phyloP scores from a whole-genome alignment of 2,329 filamentous ascomycete genomes.

The Penicillium glabrum region DNA sequence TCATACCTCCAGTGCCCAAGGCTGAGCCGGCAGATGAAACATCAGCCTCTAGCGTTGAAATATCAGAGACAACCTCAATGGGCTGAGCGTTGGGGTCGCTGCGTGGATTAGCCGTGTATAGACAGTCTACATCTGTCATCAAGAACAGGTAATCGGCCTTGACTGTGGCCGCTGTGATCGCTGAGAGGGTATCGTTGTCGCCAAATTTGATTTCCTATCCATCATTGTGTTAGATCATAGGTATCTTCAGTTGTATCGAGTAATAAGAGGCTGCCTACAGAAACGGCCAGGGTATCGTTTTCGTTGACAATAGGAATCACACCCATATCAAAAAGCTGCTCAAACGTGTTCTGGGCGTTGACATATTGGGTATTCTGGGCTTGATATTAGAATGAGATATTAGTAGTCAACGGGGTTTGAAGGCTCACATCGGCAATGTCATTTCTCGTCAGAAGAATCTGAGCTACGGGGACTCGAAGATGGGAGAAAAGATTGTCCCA shows the following conservation, averaged over 20 bases:
- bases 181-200: slow-evolving; percentile 95
- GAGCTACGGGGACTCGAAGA: slow-evolving; percentile 84
- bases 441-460: slow-evolving; percentile 90
- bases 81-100: slow-evolving; percentile 80
- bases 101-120: slow-evolving; percentile 94
- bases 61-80: slow-evolving; percentile 91
- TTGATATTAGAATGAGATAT: slow-evolving; percentile 10
- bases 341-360: slow-evolving; percentile 94
- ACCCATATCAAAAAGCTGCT: slow-evolving; percentile 86
- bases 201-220: slow-evolving; percentile 91
- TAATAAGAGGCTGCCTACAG: slow-evolving; percentile 46
- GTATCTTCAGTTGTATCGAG: neutral
- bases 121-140: slow-evolving; percentile 97
- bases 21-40: slow-evolving; percentile 87
- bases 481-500: slow-evolving; percentile 94
- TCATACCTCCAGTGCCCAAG: slow-evolving; percentile 93
- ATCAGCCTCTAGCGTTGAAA: slow-evolving; percentile 77
- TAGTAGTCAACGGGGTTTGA: neutral
- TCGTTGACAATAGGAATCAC: slow-evolving; percentile 99
- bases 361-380: slow-evolving; percentile 81
- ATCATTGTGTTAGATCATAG: neutral
- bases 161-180: slow-evolving; percentile 95
- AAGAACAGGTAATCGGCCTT: slow-evolving; percentile 95
- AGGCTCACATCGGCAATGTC: slow-evolving; percentile 84
- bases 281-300: slow-evolving; percentile 94